Conservation (phyloP, 139 green algal species). For the Chlamydomonas asymmetrica region DNA sequence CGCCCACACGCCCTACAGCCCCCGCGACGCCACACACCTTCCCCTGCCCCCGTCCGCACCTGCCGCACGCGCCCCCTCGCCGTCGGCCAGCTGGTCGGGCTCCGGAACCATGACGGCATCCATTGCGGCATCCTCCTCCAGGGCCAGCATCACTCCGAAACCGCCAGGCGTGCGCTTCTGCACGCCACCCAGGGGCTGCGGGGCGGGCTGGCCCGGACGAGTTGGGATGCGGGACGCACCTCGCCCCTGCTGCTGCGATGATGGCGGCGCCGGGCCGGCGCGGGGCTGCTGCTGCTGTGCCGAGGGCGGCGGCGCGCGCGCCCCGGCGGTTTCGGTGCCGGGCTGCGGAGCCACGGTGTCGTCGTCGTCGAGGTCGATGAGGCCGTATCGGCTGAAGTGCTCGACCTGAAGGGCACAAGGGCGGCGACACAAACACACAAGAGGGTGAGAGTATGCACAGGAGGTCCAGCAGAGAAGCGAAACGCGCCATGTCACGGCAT, state of each 20-base stretch:
- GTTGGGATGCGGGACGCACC: too few relatives aligned
- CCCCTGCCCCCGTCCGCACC: too few relatives aligned
- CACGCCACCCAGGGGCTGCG: background rate
- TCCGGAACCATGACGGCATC: background rate
- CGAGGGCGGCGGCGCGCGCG: background rate
- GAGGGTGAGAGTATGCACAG: background rate
- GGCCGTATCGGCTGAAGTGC: slow-evolving; percentile 90
- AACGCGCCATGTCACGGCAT: background rate
- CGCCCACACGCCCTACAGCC: too few relatives aligned
- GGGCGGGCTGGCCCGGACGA: background rate
- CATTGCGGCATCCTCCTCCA: background rate
- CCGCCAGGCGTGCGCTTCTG: background rate
- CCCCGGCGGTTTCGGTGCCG: background rate
- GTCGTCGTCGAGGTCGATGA: slow-evolving; percentile 59
- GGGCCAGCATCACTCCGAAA: background rate
- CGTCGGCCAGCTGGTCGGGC: too few relatives aligned
- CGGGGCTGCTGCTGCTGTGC: background rate
- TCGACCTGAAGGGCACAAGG: slow-evolving; percentile 63
- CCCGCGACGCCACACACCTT: too few relatives aligned
- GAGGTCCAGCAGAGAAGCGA: background rate
- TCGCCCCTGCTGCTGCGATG: too few relatives aligned
- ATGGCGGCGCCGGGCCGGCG: background rate
- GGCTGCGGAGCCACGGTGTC: slow-evolving; percentile 38
- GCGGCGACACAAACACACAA: too few relatives aligned
- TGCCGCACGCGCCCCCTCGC: too few relatives aligned